Percentiles rank a stretch among this genome's conserved stretches.
phyloP scores from a whole-genome alignment of 441 rosid species.

The Sinapis alba region DNA sequence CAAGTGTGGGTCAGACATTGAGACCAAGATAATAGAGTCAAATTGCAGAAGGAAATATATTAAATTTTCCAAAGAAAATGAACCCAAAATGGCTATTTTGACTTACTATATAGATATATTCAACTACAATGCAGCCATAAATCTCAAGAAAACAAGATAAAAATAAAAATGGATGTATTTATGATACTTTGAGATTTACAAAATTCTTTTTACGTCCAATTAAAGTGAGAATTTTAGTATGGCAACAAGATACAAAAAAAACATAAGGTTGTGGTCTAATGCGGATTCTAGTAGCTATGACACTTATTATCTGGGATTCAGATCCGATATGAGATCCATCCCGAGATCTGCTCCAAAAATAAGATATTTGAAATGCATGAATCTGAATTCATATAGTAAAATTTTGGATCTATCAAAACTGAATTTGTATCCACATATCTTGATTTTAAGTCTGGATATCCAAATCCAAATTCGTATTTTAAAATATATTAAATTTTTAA shows the following conservation, averaged over 20 bases:
- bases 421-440: no score
- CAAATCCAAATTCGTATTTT: no score
- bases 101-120: slow-evolving; percentile 1
- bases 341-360: no score
- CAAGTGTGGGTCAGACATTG: slow-evolving; percentile 11
- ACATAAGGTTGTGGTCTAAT: no score
- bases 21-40: slow-evolving; percentile 4
- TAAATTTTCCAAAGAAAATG: not conserved
- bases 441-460: no score
- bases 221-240: not conserved
- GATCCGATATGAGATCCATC: no score
- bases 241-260: not conserved
- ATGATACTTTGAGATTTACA: not conserved
- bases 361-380: no score
- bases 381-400: no score
- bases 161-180: not conserved
- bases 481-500: no score
- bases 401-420: no score
- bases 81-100: slow-evolving; percentile 3
- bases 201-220: not conserved
- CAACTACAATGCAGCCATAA: not conserved
- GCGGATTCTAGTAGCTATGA: no score
- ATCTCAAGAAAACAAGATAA: not conserved
- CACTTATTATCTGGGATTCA: no score
- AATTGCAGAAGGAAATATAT: not conserved